These are phyloP conservation scores for Nakaseomyces uthaithaninus DNA, from an alignment of 1,139 yeast genomes.

Conservation along the genomic window DNA sequence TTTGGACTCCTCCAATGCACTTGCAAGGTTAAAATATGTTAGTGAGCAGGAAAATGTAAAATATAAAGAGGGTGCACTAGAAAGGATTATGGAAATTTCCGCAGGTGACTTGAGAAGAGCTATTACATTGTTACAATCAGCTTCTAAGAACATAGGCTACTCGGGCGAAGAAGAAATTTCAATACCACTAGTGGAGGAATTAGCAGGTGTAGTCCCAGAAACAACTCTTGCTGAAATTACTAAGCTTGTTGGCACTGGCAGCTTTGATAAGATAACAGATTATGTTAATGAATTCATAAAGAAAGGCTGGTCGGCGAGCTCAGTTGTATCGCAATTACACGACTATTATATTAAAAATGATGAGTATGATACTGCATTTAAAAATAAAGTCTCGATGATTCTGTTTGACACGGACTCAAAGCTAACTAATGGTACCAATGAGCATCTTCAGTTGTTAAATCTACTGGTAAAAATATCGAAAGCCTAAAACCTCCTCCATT, in stretches of 20 bases:
- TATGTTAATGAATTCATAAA: constrained; percentile 49
- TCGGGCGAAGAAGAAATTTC: constrained; percentile 22
- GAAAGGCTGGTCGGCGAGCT: constrained; percentile 85
- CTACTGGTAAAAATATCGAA: constrained; percentile 52
- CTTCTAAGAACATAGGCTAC: constrained; percentile 50
- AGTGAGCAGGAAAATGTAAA: constrained; percentile 42
- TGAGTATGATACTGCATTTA: constrained; percentile 44
- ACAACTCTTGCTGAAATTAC: constrained; percentile 41
- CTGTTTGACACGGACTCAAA: constrained; percentile 71
- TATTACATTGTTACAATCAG: constrained; percentile 82
- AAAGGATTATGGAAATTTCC: constrained; percentile 57
- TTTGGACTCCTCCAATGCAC: constrained; percentile 62
- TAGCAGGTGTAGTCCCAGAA: constrained; percentile 81
- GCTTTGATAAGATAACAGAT: constrained; percentile 38
- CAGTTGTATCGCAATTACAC: constrained; percentile 71
- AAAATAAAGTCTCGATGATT: constrained; percentile 54
- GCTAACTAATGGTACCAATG: constrained; percentile 82
- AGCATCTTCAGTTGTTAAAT: constrained; percentile 74
- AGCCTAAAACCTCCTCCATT: background rate
- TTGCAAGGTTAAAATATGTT: constrained; percentile 55
- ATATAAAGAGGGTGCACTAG: constrained; percentile 45
- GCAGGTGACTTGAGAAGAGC: constrained; percentile 91
- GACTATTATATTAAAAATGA: constrained; percentile 60
- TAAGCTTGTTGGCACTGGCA: constrained; percentile 33
- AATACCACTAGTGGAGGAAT: constrained; percentile 45